Conservation (phyloP, 345 rosid species). For the Brassica incana region DNA sequence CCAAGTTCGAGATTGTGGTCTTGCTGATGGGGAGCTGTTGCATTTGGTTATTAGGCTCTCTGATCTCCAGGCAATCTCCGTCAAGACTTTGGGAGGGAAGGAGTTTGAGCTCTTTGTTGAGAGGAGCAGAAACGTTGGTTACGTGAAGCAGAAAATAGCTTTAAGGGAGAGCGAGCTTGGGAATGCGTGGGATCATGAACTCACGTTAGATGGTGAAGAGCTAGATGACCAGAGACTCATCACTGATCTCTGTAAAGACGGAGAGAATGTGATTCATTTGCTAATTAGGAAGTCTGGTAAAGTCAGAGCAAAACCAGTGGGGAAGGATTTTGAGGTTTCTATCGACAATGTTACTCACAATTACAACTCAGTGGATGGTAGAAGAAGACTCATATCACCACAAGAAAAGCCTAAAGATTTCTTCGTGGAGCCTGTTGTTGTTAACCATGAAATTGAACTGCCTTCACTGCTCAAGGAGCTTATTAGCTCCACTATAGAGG, state of each 20-base stretch:
- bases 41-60: conserved; percentile 68
- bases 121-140: conserved; percentile 66
- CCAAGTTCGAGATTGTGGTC: conserved; percentile 53
- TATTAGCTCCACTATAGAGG: conserved; percentile 59
- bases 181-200: conserved; percentile 56
- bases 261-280: conserved; percentile 63
- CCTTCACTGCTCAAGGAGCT: conserved; percentile 52
- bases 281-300: conserved; percentile 58
- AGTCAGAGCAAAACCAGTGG: conserved; percentile 53
- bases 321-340: conserved; percentile 55
- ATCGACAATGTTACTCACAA: conserved; percentile 45
- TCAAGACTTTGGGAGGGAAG: conserved; percentile 63
- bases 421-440: conserved; percentile 60
- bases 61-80: conserved; percentile 65
- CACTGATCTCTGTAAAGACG: conserved; percentile 54
- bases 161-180: conserved; percentile 46
- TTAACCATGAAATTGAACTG: conserved; percentile 43
- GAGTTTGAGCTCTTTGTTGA: conserved; percentile 60
- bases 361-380: conserved; percentile 27
- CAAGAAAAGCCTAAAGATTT: conserved; percentile 44
- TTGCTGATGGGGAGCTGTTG: conserved; percentile 62
- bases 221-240: conserved; percentile 79
- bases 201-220: conserved; percentile 71
- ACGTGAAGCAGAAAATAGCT: conserved; percentile 74
- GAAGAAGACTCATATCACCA: conserved; percentile 30